A percentile compares a stretch with the other conserved stretches of the same genome.
Evolutionary conservation across 495 filamentous ascomycete species (phyloP).

Genomic region (Penicillium silybi): DNA sequence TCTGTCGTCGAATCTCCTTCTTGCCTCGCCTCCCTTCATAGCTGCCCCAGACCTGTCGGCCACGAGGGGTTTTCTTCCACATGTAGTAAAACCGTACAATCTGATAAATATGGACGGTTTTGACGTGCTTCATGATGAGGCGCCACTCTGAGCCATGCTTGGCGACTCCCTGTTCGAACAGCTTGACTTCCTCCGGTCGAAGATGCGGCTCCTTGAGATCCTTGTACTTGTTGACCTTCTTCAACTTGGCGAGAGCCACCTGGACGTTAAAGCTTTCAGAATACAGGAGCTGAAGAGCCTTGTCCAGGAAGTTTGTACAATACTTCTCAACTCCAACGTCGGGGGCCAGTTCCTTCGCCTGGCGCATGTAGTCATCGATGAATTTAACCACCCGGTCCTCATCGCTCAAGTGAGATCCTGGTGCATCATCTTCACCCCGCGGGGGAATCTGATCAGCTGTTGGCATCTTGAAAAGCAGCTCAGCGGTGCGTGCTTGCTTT

Average conservation of each 20-base stretch:
- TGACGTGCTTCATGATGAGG: constrained; percentile 74
- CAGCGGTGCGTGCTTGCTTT: constrained; percentile 52
- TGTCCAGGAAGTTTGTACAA: constrained; percentile 85
- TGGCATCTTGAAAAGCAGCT: constrained; percentile 51
- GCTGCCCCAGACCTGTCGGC: constrained; percentile 83
- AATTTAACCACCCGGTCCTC: constrained; percentile 49
- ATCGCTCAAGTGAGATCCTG: constrained; percentile 33
- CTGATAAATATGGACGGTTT: constrained; percentile 65
- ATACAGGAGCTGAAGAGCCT: constrained; percentile 72
- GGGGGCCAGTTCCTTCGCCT: constrained; percentile 57
- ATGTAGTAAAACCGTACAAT: constrained; percentile 93
- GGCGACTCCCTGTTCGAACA: constrained; percentile 87
- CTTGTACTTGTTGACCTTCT: constrained; percentile 61
- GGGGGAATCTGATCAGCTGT: constrained; percentile 40
- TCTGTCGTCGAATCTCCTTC: constrained; percentile 66
- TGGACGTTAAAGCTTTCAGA: constrained; percentile 65
- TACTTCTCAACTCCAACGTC: constrained; percentile 61
- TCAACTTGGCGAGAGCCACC: constrained; percentile 68
- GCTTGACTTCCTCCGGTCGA: constrained; percentile 71
- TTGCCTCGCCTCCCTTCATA: constrained; percentile 83
- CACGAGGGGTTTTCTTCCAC: constrained; percentile 93
- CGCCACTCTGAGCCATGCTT: constrained; percentile 91
- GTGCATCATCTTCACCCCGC: constrained; percentile 48
- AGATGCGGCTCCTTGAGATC: constrained; percentile 85
- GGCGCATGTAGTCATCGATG: constrained; percentile 71